Evolutionary conservation across 2,329 filamentous ascomycete genomes (phyloP).

Genomic region (Arthrobotrys pseudoclavata): DNA sequence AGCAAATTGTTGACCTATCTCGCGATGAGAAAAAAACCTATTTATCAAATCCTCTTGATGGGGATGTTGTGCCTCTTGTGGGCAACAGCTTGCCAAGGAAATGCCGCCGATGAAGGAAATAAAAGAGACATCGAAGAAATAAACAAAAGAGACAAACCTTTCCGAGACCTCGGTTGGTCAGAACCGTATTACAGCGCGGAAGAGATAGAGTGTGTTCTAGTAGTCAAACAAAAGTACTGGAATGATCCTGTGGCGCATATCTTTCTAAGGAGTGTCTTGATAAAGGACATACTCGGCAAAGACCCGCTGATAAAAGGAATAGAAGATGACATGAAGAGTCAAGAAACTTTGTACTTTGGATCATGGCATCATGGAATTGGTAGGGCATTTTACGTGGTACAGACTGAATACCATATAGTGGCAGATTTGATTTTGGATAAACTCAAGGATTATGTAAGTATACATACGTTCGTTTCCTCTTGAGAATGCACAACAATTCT

Average conservation of each 20-base stretch:
- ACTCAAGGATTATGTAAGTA: slow-evolving; percentile 17
- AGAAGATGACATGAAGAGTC: background rate
- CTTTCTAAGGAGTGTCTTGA: background rate
- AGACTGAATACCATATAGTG: background rate
- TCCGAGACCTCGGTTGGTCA: slow-evolving; percentile 1
- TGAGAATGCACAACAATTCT: no score
- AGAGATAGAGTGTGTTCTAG: background rate
- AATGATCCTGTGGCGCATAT: background rate
- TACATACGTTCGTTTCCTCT: background rate
- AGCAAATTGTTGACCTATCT: background rate
- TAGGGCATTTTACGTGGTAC: slow-evolving; percentile 9
- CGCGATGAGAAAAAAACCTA: background rate
- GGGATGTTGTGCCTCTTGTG: background rate
- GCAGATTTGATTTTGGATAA: slow-evolving; percentile 19
- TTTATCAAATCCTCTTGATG: background rate
- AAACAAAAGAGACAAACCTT: background rate
- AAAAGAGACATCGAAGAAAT: no score
- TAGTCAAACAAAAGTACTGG: background rate
- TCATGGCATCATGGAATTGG: background rate
- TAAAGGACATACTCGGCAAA: background rate
- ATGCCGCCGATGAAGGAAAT: no score
- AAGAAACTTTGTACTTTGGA: background rate
- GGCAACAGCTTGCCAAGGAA: background rate
- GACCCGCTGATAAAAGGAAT: background rate
- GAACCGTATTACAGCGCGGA: background rate